Conservation (phyloP, 164 flowering plant genomes). For the Umbilicus rupestris region DNA sequence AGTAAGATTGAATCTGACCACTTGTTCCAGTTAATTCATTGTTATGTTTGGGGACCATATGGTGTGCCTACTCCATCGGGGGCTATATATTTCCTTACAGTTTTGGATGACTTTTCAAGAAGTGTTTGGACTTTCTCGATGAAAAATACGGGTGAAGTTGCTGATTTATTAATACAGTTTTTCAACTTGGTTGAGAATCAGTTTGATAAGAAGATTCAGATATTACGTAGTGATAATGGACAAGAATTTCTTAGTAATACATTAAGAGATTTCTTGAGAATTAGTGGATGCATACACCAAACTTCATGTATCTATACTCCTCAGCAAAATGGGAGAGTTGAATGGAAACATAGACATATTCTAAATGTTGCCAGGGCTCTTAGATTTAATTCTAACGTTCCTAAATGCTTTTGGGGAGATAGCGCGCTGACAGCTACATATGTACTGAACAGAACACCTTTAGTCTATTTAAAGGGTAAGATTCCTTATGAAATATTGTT, state of each 20-base stretch:
- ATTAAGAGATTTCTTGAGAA: not conserved
- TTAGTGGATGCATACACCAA: not conserved
- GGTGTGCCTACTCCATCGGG: not conserved
- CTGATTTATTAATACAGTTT: not conserved
- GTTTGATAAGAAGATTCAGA: not conserved
- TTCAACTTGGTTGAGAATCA: not conserved
- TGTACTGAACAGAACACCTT: not conserved
- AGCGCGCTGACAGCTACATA: not conserved
- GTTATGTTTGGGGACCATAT: not conserved
- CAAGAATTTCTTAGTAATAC: not conserved
- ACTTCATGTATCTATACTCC: not conserved
- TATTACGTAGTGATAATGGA: not conserved
- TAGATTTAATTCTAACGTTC: not conserved
- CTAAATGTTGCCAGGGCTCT: not conserved
- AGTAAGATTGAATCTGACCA: too few species aligned
- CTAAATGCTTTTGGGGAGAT: not conserved
- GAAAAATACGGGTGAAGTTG: not conserved
- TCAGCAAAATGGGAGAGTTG: not conserved
- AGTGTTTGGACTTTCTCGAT: not conserved
- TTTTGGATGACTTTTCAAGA: constrained; percentile 6
- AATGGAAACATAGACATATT: not conserved
- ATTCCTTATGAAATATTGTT: not conserved
- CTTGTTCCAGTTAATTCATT: too few species aligned
- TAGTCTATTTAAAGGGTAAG: not conserved
- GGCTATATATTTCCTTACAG: not conserved